Evolutionary conservation across 1,284 basidiomycete genomes (phyloP).

Genomic region (Cutaneotrichosporon sp.): DNA sequence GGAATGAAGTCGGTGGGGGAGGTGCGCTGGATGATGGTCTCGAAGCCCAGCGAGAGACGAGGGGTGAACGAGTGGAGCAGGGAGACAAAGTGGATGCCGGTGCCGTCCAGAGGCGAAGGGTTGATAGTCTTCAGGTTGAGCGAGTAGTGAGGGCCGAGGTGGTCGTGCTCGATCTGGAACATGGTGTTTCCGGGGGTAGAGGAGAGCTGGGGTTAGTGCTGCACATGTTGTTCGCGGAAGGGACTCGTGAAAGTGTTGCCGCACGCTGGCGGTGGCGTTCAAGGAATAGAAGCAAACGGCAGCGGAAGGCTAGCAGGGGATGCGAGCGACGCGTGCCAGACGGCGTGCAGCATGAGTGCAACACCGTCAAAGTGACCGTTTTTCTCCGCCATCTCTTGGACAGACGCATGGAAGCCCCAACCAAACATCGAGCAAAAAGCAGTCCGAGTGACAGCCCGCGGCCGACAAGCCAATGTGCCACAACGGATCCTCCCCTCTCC

Average conservation of each 20-base stretch:
- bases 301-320: no score
- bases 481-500: no score
- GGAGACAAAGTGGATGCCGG: slow-evolving; percentile 91
- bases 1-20: slow-evolving; percentile 68
- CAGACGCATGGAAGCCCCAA: no score
- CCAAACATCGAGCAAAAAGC: no score
- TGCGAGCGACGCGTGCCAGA: no score
- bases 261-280: not conserved
- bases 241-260: not conserved
- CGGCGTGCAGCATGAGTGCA: no score
- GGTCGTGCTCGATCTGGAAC: slow-evolving; percentile 92
- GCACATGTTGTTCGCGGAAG: not conserved
- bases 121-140: slow-evolving; percentile 88
- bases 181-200: slow-evolving; percentile 68
- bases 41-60: slow-evolving; percentile 83
- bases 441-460: no score
- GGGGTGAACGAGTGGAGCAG: slow-evolving; percentile 94
- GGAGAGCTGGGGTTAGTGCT: slow-evolving; percentile 33
- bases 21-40: slow-evolving; percentile 78
- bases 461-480: no score
- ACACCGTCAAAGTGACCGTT: no score
- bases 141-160: slow-evolving; percentile 80
- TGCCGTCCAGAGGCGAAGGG: slow-evolving; percentile 78
- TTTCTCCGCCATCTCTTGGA: no score
- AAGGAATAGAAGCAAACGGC: not conserved